Evolutionary conservation across 441 rosid genomes (phyloP).

Genomic region (Pelargonium australe): DNA sequence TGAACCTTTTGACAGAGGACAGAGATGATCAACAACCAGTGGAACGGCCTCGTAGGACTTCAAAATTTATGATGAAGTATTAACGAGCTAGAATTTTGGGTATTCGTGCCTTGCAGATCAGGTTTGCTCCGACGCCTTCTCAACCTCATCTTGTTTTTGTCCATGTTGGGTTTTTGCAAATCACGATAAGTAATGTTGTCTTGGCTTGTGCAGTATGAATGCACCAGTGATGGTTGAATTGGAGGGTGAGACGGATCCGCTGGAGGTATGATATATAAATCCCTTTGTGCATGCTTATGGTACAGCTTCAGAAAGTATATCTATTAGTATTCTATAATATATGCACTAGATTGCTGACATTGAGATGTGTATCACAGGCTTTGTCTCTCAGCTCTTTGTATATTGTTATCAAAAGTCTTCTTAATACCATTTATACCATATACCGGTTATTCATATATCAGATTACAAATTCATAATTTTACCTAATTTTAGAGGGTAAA

Average conservation of each 20-base stretch:
- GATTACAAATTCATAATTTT: not conserved
- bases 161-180: constrained; percentile 5
- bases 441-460: not conserved
- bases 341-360: not conserved
- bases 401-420: not conserved
- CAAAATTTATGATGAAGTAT: constrained; percentile 73
- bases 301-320: not conserved
- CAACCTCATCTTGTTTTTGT: not conserved
- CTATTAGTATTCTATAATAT: not conserved
- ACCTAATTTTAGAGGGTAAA: too few species aligned
- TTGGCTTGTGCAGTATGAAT: constrained; percentile 58
- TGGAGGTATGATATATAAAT: constrained; percentile 41
- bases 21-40: constrained; percentile 37
- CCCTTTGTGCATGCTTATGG: not conserved
- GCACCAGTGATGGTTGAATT: constrained; percentile 98
- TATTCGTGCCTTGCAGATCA: constrained; percentile 72
- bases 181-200: not conserved
- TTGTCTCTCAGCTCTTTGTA: not conserved
- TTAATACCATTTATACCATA: not conserved
- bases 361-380: too few species aligned
- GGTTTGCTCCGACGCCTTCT: constrained; percentile 21
- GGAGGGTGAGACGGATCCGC: constrained; percentile 87
- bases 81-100: constrained; percentile 89
- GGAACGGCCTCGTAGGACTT: constrained; percentile 54
- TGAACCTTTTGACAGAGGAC: constrained; percentile 69